Base-by-base conservation (phyloP, 2,329 filamentous ascomycete genomes). In the Knufia fluminis region DNA sequence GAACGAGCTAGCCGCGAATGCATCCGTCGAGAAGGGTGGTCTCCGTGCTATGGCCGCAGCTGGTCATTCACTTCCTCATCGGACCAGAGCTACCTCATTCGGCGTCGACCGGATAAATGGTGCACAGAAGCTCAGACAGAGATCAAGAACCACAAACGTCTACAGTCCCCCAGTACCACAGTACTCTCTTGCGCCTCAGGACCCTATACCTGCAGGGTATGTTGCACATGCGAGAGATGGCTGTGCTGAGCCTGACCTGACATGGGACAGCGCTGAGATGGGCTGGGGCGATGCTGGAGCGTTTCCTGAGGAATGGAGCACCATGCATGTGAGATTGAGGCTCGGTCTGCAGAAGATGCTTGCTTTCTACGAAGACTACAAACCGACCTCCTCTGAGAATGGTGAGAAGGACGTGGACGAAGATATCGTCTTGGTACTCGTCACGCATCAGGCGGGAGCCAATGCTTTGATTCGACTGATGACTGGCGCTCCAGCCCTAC, bases 401-500 rank as follows among this genome's bases (percentile, higher is more conserved):
- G 58, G 56, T n/a, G 52, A 61, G 4, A 57, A 58, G 22, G 65
- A 71, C 10, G 78, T 82, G 19, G 75, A 81, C 28, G 75, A 79
- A 1, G 86, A 94, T 58, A 78, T 89, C 1, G 82, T 97, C 1
- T 72, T 98, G 14, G 75, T 98, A 35, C 70, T 98, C 6, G 85
- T 98, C 19, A 95, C 92, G 0, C 92, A 98, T 62, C 91, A 91
- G 20, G 92, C 92, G 12, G 92, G 92, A 33, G 95, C 91, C 68
- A 98, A 98, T 68, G 92, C 92, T 2, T 69, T 98, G 39, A 90
- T 98, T 54, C 89, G 91, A 10, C 89, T 89, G 22, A 78, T 98
- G 56, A 94, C 90, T 0, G 86, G 91, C 52, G 86, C 95, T 61
- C 91, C 92, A 0, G 89, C 94, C 0, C 75, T 98, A 12, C 80